A percentile compares a stretch with the other conserved stretches of the same genome.
These are phyloP conservation scores for Neurospora pannonica DNA, from an alignment of 495 filamentous ascomycete genomes.

Conservation along the genomic window DNA sequence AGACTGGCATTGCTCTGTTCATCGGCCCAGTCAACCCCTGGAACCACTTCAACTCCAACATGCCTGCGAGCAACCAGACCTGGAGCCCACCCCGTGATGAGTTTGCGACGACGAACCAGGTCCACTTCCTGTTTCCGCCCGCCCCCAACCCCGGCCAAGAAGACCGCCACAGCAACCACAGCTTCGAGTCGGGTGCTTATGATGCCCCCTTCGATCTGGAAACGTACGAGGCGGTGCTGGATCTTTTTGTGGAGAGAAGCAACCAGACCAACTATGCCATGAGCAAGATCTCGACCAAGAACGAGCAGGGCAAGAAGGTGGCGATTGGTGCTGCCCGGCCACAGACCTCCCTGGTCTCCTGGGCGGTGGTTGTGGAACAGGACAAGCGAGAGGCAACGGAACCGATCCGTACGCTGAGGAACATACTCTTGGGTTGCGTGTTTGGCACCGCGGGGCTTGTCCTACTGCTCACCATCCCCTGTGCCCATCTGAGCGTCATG, in stretches of 20 bases:
- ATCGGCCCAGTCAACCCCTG: constrained; percentile 53
- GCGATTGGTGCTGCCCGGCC: constrained; percentile 65
- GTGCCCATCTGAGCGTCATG: constrained; percentile 68
- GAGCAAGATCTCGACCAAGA: constrained; percentile 53
- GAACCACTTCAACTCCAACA: constrained; percentile 49
- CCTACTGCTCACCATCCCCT: constrained; percentile 57
- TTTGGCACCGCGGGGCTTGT: constrained; percentile 70
- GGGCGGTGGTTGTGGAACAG: constrained; percentile 76
- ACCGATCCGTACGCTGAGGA: constrained; percentile 63
- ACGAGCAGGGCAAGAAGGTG: constrained; percentile 56
- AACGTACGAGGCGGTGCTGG: constrained; percentile 46
- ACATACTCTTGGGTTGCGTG: constrained; percentile 72
- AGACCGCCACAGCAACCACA: constrained; percentile 40
- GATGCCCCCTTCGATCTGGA: constrained; percentile 46
- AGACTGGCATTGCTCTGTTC: constrained; percentile 56
- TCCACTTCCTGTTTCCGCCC: constrained; percentile 40
- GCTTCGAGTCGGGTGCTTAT: constrained; percentile 28
- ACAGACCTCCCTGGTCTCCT: constrained; percentile 55
- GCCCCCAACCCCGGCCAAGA: constrained; percentile 19
- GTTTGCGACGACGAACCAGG: constrained; percentile 27
- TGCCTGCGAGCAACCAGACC: constrained; percentile 26
- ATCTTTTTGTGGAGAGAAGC: constrained; percentile 41
- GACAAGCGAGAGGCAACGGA: constrained; percentile 59
- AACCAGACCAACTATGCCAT: constrained; percentile 48
- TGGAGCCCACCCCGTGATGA: constrained; percentile 18